Evolutionary conservation across 768 basidiomycete genomes (phyloP).

Genomic region (Grammothele lineata): DNA sequence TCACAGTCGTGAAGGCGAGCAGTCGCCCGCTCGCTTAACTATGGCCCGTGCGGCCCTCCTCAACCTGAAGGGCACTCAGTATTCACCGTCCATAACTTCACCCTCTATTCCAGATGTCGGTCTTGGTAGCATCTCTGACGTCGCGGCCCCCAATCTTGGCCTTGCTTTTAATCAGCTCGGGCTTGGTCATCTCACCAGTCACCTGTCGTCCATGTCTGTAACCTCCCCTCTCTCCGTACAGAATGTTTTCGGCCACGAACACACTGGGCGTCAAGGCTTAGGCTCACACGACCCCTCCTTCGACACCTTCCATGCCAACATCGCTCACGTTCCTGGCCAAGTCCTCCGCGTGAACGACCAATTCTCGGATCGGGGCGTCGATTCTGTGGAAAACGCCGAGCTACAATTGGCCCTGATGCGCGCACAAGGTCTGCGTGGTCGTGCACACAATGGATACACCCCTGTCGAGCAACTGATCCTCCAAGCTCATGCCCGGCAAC

Average conservation of each 20-base stretch:
- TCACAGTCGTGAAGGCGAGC: slow-evolving; percentile 52
- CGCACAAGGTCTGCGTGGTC: slow-evolving; percentile 14
- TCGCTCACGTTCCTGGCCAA: slow-evolving; percentile 7
- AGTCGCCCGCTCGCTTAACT: slow-evolving; percentile 59
- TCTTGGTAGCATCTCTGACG: slow-evolving; percentile 7
- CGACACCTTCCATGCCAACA: slow-evolving; percentile 4
- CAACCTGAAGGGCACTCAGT: slow-evolving; percentile 68
- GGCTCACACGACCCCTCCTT: neutral
- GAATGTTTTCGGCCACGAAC: neutral
- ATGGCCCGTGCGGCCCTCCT: slow-evolving; percentile 77
- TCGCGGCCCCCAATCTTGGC: slow-evolving; percentile 8
- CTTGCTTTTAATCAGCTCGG: slow-evolving; percentile 5
- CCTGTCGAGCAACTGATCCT: slow-evolving; percentile 66
- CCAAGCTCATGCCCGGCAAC: slow-evolving; percentile 41
- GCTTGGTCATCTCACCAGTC: neutral
- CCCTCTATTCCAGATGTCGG: slow-evolving; percentile 21
- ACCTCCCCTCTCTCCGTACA: slow-evolving; percentile 11
- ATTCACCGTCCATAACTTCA: slow-evolving; percentile 24
- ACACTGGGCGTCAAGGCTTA: neutral
- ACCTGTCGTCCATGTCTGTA: neutral
- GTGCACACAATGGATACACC: slow-evolving; percentile 55
- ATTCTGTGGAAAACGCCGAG: slow-evolving; percentile 9
- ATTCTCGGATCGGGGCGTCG: neutral
- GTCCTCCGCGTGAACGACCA: slow-evolving; percentile 6
- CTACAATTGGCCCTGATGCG: slow-evolving; percentile 16